phyloP scores from a whole-genome alignment of 1,284 basidiomycete species.

The Heterobasidion annosum region DNA sequence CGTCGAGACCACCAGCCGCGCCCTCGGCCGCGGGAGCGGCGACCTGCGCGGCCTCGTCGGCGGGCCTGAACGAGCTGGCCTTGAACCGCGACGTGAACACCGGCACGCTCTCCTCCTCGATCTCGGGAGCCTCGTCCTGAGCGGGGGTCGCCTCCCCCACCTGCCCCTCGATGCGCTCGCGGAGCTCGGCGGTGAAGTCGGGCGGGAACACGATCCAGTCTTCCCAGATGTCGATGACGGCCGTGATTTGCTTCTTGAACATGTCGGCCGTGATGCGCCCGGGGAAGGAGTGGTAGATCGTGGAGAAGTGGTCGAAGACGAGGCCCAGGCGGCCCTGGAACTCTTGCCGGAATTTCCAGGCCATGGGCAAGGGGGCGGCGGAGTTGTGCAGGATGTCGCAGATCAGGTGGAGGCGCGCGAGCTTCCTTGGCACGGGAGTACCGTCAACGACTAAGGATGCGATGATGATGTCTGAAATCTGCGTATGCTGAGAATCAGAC shows the following conservation, averaged over 20 bases:
- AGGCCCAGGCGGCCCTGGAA: constrained; percentile 82
- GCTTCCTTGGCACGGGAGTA: constrained; percentile 92
- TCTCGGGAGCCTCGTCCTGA: constrained; percentile 22
- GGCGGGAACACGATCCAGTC: constrained; percentile 91
- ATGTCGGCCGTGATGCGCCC: constrained; percentile 90
- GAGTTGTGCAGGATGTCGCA: constrained; percentile 98
- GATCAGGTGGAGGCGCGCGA: constrained; percentile 90
- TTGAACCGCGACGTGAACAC: constrained; percentile 63
- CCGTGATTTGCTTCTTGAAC: constrained; percentile 84
- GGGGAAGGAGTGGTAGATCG: constrained; percentile 86
- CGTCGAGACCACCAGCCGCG: constrained; percentile 33
- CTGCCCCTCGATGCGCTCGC: constrained; percentile 63
- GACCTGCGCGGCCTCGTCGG: constrained; percentile 29
- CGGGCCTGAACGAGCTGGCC: constrained; percentile 66
- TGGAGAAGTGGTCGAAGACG: constrained; percentile 91
- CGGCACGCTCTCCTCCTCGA: constrained; percentile 18
- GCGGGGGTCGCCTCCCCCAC: constrained; percentile 20
- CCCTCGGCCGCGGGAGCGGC: constrained; percentile 16
- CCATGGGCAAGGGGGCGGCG: constrained; percentile 77
- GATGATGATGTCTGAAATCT: constrained; percentile 85
- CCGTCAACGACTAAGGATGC: constrained; percentile 75
- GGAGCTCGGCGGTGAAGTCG: constrained; percentile 68
- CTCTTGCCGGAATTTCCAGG: constrained; percentile 91
- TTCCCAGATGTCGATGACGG: constrained; percentile 90
- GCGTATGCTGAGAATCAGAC: constrained; percentile 4